A percentile compares a stretch with the other conserved stretches of the same genome.
Conservation (phyloP, 495 filamentous ascomycete genomes). For the Cercophora scortea region DNA sequence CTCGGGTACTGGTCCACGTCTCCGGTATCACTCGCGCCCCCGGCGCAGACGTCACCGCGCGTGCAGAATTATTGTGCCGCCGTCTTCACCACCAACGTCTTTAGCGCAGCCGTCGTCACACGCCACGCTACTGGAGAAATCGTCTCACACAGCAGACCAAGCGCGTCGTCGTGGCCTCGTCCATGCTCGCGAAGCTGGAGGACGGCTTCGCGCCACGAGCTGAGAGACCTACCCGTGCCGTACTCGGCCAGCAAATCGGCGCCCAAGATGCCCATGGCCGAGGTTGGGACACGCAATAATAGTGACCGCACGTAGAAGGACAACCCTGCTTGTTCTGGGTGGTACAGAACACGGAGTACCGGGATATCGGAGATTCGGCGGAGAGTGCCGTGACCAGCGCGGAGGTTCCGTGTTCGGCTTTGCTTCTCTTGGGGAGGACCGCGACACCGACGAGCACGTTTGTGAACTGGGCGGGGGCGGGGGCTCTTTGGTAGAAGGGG, state of each 20-base stretch:
- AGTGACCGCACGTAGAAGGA: slow-evolving; percentile 18
- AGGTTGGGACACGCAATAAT: slow-evolving; percentile 7
- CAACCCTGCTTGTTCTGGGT: slow-evolving; percentile 16
- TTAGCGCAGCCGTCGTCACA: slow-evolving; percentile 28
- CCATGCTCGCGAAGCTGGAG: slow-evolving; percentile 27
- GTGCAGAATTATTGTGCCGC: too few species aligned
- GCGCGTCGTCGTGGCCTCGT: slow-evolving; percentile 32
- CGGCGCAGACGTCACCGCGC: too few species aligned
- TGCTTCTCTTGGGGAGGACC: slow-evolving; percentile 14
- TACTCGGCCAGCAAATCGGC: slow-evolving; percentile 33
- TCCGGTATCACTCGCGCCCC: too few species aligned
- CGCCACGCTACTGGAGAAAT: slow-evolving; percentile 37
- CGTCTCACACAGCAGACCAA: slow-evolving; percentile 18
- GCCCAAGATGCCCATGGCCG: slow-evolving; percentile 29
- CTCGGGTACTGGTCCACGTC: too few species aligned
- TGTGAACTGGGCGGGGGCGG: not conserved
- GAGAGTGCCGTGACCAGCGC: slow-evolving; percentile 8
- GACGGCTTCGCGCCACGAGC: slow-evolving; percentile 23
- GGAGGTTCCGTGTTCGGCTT: slow-evolving; percentile 9
- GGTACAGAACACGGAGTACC: slow-evolving; percentile 14
- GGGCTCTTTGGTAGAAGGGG: slow-evolving; percentile 2
- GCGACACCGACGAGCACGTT: slow-evolving; percentile 14
- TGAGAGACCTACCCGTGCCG: not conserved
- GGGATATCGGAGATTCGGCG: too few species aligned
- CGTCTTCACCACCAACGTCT: slow-evolving; percentile 35